Conservation (phyloP, 2,329 filamentous ascomycete species). For the Arthrocladium fulminans region DNA sequence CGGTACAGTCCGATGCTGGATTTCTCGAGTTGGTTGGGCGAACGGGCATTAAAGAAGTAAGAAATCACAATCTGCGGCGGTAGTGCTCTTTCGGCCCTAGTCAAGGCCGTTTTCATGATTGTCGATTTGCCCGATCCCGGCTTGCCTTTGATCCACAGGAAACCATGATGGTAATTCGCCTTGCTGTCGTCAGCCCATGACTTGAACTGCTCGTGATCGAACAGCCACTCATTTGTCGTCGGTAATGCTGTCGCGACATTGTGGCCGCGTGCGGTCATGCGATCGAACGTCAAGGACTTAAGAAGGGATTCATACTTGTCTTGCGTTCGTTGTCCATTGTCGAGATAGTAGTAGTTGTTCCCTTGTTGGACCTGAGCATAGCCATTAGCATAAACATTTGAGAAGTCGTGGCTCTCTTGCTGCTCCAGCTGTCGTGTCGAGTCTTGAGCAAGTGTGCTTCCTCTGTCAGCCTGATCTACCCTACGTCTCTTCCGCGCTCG, state of each 20-base stretch:
- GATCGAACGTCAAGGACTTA: slow-evolving; percentile 30
- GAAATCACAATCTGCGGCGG: slow-evolving; percentile 25
- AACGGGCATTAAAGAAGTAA: slow-evolving; percentile 45
- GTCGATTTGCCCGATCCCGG: slow-evolving; percentile 37
- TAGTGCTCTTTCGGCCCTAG: slow-evolving; percentile 8
- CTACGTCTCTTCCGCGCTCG: too few relatives aligned
- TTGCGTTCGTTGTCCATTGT: too few relatives aligned
- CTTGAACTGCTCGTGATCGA: slow-evolving; percentile 27
- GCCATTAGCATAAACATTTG: too few relatives aligned
- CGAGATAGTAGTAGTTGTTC: too few relatives aligned
- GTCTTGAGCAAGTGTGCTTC: too few relatives aligned
- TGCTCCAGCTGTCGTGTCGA: too few relatives aligned
- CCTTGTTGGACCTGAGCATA: too few relatives aligned
- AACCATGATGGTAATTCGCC: background rate
- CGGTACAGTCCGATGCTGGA: slow-evolving; percentile 42
- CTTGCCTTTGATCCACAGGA: slow-evolving; percentile 26
- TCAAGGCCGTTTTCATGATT: slow-evolving; percentile 35
- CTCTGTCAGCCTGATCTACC: too few relatives aligned
- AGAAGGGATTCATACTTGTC: background rate
- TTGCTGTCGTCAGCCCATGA: slow-evolving; percentile 29
- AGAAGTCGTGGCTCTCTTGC: too few relatives aligned
- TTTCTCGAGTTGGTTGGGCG: slow-evolving; percentile 34
- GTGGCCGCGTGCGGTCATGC: slow-evolving; percentile 31
- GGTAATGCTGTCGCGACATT: slow-evolving; percentile 31
- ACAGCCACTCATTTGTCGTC: slow-evolving; percentile 37